These are phyloP conservation scores for Ceratocystis albifundus DNA, from an alignment of 2,329 filamentous ascomycete species.

Conservation along the genomic window DNA sequence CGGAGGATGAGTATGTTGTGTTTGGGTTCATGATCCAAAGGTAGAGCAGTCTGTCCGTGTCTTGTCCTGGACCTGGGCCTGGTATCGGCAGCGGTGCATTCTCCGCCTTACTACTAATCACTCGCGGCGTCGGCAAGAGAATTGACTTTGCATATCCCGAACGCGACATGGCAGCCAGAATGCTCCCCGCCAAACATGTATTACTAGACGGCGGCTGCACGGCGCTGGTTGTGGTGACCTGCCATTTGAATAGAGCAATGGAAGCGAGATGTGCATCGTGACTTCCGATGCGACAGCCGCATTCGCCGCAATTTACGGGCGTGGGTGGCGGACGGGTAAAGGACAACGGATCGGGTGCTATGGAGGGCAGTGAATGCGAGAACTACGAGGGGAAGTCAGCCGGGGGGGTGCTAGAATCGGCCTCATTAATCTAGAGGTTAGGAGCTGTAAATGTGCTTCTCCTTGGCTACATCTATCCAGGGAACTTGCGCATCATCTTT, in stretches of 20 bases:
- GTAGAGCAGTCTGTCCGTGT: conserved; percentile 30
- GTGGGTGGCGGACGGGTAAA: conserved; percentile 15
- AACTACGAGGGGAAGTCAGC: conserved; percentile 14
- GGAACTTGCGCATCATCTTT: conserved; percentile 37
- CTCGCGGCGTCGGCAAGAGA: conserved; percentile 32
- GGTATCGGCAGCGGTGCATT: not conserved
- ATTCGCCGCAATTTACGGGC: conserved; percentile 36
- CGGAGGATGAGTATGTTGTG: conserved; percentile 41
- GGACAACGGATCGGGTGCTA: not conserved
- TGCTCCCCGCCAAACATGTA: conserved; percentile 43
- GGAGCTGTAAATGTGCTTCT: conserved; percentile 38
- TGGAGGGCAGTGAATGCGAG: not conserved
- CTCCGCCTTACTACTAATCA: conserved; percentile 9
- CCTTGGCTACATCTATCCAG: conserved; percentile 38
- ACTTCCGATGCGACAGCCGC: conserved; percentile 38
- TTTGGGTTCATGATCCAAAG: conserved; percentile 48
- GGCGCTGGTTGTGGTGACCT: conserved; percentile 31
- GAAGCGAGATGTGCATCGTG: conserved; percentile 37
- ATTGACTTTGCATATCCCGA: conserved; percentile 48
- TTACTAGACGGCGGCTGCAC: conserved; percentile 32
- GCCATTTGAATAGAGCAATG: conserved; percentile 48
- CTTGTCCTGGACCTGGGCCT: too few relatives aligned
- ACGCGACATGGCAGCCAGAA: conserved; percentile 43
- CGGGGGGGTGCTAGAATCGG: not conserved
- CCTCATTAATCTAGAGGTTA: not conserved